phyloP scores from a whole-genome alignment of 768 basidiomycete species.

The Hericium coralloides region DNA sequence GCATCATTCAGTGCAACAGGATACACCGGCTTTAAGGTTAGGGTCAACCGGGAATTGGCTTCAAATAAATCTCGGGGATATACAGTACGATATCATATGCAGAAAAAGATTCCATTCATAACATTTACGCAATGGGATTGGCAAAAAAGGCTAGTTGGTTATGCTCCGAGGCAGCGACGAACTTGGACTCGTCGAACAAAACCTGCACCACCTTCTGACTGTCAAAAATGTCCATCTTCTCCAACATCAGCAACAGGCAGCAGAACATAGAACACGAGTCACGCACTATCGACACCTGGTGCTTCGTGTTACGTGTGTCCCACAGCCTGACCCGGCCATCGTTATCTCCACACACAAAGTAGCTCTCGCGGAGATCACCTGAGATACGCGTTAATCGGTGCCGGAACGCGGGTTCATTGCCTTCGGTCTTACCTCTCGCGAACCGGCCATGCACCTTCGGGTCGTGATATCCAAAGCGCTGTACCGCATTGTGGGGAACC shows the following conservation, averaged over 20 bases:
- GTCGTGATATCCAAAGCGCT: constrained; percentile 36
- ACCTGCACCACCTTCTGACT: constrained; percentile 32
- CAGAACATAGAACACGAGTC: constrained; percentile 11
- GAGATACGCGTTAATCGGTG: constrained; percentile 2
- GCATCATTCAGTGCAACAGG: too few species aligned
- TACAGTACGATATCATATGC: too few species aligned
- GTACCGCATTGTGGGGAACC: constrained; percentile 26
- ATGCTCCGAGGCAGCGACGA: constrained; percentile 31
- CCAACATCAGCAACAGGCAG: background rate
- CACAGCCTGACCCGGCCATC: constrained; percentile 36
- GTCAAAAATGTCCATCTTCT: constrained; percentile 25
- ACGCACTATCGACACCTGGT: constrained; percentile 7
- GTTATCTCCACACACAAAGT: constrained; percentile 36
- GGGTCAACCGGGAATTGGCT: too few species aligned
- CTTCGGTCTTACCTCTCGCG: constrained; percentile 30
- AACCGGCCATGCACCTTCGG: constrained; percentile 32
- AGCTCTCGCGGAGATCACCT: constrained; percentile 16
- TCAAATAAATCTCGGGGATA: too few species aligned
- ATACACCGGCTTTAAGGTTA: too few species aligned
- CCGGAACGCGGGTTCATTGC: background rate
- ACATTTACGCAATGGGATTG: too few species aligned
- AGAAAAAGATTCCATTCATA: too few species aligned
- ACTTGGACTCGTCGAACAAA: constrained; percentile 22
- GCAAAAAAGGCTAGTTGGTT: constrained; percentile 26
- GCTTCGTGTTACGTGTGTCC: constrained; percentile 35